Evolutionary conservation across 2,329 filamentous ascomycete genomes (phyloP).

Genomic region (Zymoseptoria passerinii): DNA sequence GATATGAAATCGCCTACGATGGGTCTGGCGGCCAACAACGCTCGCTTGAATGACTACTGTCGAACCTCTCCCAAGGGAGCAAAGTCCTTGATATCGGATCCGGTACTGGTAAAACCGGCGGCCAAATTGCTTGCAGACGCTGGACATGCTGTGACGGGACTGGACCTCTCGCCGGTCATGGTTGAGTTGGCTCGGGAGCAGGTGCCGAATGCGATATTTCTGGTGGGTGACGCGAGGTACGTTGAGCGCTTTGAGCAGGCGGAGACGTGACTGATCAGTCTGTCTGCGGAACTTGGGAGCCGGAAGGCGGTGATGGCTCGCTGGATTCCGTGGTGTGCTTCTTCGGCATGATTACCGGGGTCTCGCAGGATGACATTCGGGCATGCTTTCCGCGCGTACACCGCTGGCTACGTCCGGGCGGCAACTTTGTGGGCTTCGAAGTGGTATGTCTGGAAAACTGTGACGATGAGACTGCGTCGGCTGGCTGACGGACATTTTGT

Average conservation of each 20-base stretch:
- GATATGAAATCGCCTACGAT: conserved; percentile 5
- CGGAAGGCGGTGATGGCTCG: background rate
- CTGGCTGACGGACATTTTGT: background rate
- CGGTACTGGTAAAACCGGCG: conserved; percentile 27
- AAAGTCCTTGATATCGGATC: conserved; percentile 27
- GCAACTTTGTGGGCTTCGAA: conserved; percentile 6
- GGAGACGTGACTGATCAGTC: background rate
- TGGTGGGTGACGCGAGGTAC: background rate
- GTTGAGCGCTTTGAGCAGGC: background rate
- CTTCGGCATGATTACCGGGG: conserved; percentile 7
- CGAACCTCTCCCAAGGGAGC: conserved; percentile 6
- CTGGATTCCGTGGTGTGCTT: conserved; percentile 6
- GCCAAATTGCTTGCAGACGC: conserved; percentile 22
- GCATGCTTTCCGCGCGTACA: conserved; percentile 7
- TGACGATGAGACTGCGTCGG: background rate
- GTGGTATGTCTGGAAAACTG: conserved; percentile 3
- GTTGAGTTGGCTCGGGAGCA: conserved; percentile 17
- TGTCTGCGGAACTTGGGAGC: conserved; percentile 2
- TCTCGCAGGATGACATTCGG: conserved; percentile 11
- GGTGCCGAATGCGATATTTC: conserved; percentile 4
- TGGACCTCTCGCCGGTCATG: conserved; percentile 28
- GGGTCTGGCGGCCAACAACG: background rate
- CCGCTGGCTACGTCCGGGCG: conserved; percentile 11
- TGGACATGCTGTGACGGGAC: conserved; percentile 23
- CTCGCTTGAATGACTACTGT: conserved; percentile 8